Conservation (phyloP, 805 yeast genomes). For the Kodamaea laetipori region DNA sequence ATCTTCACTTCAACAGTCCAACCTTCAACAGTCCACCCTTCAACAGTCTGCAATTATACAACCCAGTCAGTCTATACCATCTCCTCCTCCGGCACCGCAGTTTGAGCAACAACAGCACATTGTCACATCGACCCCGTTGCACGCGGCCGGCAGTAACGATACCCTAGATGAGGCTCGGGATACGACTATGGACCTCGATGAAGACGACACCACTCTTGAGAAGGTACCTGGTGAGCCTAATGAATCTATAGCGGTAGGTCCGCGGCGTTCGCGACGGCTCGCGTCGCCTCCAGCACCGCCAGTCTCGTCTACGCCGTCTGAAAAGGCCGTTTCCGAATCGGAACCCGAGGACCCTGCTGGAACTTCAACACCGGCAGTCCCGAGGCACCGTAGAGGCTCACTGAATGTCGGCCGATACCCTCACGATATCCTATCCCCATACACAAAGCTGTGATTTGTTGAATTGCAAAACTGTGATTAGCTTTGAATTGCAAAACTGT, state of each 20-base stretch:
- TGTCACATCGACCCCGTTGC: conserved; percentile 11
- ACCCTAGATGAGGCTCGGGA: conserved; percentile 12
- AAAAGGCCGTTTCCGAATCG: conserved; percentile 9
- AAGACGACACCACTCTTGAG: conserved; percentile 12
- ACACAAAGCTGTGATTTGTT: conserved; percentile 1
- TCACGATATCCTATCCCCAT: conserved; percentile 25
- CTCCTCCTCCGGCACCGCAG: conserved; percentile 6
- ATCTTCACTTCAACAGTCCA: too few relatives aligned
- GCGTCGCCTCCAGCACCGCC: conserved; percentile 4
- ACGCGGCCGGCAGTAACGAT: conserved; percentile 7
- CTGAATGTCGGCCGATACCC: conserved; percentile 32
- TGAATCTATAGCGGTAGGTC: conserved; percentile 1
- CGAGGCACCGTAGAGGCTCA: conserved; percentile 15
- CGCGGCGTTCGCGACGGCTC: conserved; percentile 2
- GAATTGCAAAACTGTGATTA: too few relatives aligned
- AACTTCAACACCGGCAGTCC: conserved; percentile 5
- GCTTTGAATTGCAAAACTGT: too few relatives aligned
- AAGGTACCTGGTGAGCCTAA: conserved; percentile 7
- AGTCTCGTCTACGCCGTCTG: conserved; percentile 3
- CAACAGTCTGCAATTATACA: neutral
- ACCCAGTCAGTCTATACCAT: neutral
- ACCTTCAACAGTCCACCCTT: too few relatives aligned
- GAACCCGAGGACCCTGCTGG: conserved; percentile 15
- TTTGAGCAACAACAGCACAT: conserved; percentile 3
- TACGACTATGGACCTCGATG: conserved; percentile 14